Evolutionary conservation across 2,329 filamentous ascomycete species (phyloP).

Genomic region (Ustilaginoidea virens): DNA sequence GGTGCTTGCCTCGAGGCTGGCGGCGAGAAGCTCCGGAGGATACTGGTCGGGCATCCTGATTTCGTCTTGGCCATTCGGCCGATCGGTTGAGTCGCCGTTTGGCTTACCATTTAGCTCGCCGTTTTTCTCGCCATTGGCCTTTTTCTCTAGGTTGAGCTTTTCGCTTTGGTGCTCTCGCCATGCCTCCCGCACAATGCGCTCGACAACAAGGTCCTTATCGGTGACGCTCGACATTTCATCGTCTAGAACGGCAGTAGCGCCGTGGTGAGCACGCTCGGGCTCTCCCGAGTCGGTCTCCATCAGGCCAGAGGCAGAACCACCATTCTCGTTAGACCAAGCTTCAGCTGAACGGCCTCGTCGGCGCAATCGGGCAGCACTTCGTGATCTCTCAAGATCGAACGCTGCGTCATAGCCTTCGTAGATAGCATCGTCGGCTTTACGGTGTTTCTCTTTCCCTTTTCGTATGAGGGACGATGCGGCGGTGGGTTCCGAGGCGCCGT

Average conservation of each 20-base stretch:
- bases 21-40: slow-evolving; percentile 3
- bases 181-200: slow-evolving; percentile 18
- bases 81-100: slow-evolving; percentile 1
- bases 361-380: slow-evolving; percentile 12
- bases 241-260: neutral
- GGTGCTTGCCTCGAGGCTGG: slow-evolving; percentile 2
- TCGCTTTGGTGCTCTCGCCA: slow-evolving; percentile 18
- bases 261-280: slow-evolving; percentile 1
- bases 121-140: slow-evolving; percentile 2
- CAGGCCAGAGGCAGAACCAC: slow-evolving; percentile 8
- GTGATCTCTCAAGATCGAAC: slow-evolving; percentile 12
- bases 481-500: neutral
- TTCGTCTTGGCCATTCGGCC: neutral
- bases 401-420: slow-evolving; percentile 9
- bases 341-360: slow-evolving; percentile 12
- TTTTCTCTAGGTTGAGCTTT: slow-evolving; percentile 9
- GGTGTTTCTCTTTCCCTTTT: slow-evolving; percentile 3
- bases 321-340: slow-evolving; percentile 13
- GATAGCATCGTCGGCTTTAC: slow-evolving; percentile 6
- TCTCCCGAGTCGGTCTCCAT: slow-evolving; percentile 11
- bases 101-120: too few species aligned
- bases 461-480: slow-evolving; percentile 6
- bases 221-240: neutral
- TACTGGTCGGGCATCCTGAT: slow-evolving; percentile 4
- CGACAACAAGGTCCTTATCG: slow-evolving; percentile 11